Percentiles rank a stretch among this genome's conserved stretches.
Evolutionary conservation across 2,329 filamentous ascomycete genomes (phyloP).

Genomic region (Colletotrichum horii): DNA sequence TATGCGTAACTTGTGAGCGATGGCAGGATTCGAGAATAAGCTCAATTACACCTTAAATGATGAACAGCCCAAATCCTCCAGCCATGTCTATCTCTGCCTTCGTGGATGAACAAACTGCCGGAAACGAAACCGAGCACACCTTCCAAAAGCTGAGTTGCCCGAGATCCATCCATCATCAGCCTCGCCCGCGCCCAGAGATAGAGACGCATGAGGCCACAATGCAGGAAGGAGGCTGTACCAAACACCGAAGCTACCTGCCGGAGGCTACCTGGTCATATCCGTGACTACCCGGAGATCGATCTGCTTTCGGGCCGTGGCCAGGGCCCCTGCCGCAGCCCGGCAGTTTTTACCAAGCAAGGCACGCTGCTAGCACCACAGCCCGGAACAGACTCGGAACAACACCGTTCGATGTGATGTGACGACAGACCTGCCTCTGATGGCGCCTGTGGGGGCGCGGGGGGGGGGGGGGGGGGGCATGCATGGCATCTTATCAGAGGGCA

Average conservation of each 20-base stretch:
- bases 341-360: neutral
- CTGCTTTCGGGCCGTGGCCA: conserved; percentile 1
- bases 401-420: neutral
- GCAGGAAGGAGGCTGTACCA: neutral
- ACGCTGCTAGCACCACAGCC: neutral
- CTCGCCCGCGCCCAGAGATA: neutral
- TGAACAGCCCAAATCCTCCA: neutral
- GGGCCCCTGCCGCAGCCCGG: neutral
- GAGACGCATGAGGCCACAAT: neutral
- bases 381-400: neutral
- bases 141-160: neutral
- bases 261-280: neutral
- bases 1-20: neutral
- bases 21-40: neutral
- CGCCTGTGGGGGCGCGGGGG: neutral
- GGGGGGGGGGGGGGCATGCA: neutral
- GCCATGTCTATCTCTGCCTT: no score
- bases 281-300: neutral
- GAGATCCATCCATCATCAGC: neutral
- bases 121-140: neutral
- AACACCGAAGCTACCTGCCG: neutral
- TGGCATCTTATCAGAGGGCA: neutral
- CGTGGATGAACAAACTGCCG: neutral
- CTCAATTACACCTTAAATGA: neutral
- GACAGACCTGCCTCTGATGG: neutral